Evolutionary conservation across 2,329 filamentous ascomycete species (phyloP).

Genomic region (Pseudogymnoascus sp.): DNA sequence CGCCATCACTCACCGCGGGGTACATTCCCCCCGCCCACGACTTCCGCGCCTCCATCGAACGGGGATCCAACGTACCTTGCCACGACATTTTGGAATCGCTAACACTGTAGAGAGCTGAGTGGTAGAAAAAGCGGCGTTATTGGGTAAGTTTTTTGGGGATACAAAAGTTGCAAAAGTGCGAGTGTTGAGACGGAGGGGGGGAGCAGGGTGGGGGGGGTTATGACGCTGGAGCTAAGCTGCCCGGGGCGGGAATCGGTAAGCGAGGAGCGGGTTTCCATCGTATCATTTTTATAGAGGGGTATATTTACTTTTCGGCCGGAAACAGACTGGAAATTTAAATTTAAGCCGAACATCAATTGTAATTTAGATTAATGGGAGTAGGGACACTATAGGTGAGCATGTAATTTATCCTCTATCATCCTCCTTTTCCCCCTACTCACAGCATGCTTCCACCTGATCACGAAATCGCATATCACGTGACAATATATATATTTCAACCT

Average conservation of each 20-base stretch:
- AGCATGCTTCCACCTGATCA: neutral
- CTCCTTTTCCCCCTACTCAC: neutral
- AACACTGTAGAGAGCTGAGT: neutral
- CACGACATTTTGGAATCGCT: slow-evolving; percentile 53
- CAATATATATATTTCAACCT: neutral
- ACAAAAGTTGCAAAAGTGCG: slow-evolving; percentile 1
- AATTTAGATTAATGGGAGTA: neutral
- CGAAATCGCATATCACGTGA: neutral
- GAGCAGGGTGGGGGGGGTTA: neutral
- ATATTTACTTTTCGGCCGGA: neutral
- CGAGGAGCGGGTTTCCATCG: neutral
- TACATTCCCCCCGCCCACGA: slow-evolving; percentile 8
- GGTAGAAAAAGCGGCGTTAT: neutral
- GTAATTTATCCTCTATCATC: neutral
- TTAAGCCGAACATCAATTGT: neutral
- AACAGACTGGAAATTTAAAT: neutral
- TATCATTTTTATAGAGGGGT: slow-evolving; percentile 1
- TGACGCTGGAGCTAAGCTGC: slow-evolving; percentile 2
- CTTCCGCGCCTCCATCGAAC: neutral
- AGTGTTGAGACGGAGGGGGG: neutral
- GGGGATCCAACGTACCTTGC: slow-evolving; percentile 51
- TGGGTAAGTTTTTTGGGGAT: neutral
- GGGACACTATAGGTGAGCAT: neutral
- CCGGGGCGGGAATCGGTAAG: neutral
- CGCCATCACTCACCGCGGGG: slow-evolving; percentile 19